Evolutionary conservation across 179 eudicot genomes (phyloP).

Genomic region (Spergularia azorica): DNA sequence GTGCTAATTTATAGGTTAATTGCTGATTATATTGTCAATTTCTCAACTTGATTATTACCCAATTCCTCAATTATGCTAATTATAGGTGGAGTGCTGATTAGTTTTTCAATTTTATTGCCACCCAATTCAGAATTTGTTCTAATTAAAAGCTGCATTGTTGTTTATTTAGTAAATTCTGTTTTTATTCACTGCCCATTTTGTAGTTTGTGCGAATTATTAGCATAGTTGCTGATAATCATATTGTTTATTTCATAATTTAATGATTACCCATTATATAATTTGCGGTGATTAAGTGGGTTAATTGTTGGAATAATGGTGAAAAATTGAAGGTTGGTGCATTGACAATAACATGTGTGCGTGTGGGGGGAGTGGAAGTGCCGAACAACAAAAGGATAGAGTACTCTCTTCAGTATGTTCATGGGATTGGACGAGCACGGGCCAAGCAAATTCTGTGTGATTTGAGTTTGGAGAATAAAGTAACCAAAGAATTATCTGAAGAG

Average conservation of each 20-base stretch:
- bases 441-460: constrained; percentile 69
- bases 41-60: too few relatives aligned
- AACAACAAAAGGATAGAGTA: constrained; percentile 85
- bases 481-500: constrained; percentile 77
- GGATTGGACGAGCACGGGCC: constrained; percentile 74
- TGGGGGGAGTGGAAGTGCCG: constrained; percentile 96
- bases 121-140: too few relatives aligned
- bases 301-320: constrained; percentile 7
- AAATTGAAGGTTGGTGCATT: constrained; percentile 44
- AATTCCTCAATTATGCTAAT: too few relatives aligned
- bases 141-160: too few relatives aligned
- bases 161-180: background rate
- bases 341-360: constrained; percentile 78
- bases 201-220: background rate
- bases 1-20: background rate
- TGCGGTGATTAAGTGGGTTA: background rate
- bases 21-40: background rate
- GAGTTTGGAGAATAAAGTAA: constrained; percentile 71
- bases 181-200: background rate
- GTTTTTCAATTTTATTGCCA: too few relatives aligned
- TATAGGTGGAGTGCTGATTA: too few relatives aligned
- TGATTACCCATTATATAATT: background rate
- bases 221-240: background rate
- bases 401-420: constrained; percentile 86
- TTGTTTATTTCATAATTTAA: background rate